Evolutionary conservation across 768 basidiomycete genomes (phyloP).

Genomic region (Pleurotus cornucopiae): DNA sequence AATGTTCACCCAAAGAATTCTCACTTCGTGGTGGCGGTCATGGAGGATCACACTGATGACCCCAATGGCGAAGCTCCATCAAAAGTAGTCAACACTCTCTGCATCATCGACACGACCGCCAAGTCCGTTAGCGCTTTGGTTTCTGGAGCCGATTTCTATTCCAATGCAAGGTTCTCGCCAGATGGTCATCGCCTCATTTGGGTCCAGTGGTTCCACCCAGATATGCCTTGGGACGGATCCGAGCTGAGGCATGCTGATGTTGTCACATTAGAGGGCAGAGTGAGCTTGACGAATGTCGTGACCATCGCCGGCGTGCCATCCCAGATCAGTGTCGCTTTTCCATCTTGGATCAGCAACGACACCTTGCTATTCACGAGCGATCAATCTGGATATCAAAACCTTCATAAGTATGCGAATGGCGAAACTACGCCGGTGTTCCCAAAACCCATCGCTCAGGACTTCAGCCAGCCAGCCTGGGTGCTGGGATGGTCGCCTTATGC

Average conservation of each 20-base stretch:
- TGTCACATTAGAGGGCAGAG: slow-evolving; percentile 14
- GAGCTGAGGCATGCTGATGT: slow-evolving; percentile 53
- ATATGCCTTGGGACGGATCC: slow-evolving; percentile 63
- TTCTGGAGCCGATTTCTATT: slow-evolving; percentile 58
- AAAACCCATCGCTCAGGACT: slow-evolving; percentile 46
- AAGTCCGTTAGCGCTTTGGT: slow-evolving; percentile 33
- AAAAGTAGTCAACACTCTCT: slow-evolving; percentile 43
- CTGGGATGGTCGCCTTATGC: slow-evolving; percentile 47
- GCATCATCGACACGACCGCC: slow-evolving; percentile 37
- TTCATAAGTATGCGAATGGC: slow-evolving; percentile 44
- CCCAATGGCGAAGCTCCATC: slow-evolving; percentile 27
- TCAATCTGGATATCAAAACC: slow-evolving; percentile 62
- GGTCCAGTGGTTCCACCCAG: slow-evolving; percentile 61
- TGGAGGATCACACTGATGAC: slow-evolving; percentile 53
- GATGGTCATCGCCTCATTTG: slow-evolving; percentile 58
- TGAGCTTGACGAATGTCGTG: slow-evolving; percentile 31
- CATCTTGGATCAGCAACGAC: slow-evolving; percentile 54
- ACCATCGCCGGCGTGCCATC: slow-evolving; percentile 48
- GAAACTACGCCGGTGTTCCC: slow-evolving; percentile 35
- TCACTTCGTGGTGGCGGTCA: slow-evolving; percentile 44
- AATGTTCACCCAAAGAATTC: slow-evolving; percentile 40
- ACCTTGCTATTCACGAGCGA: slow-evolving; percentile 64
- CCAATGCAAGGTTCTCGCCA: slow-evolving; percentile 52
- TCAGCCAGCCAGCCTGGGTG: slow-evolving; percentile 50
- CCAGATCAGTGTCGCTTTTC: slow-evolving; percentile 51